Evolutionary conservation across 225 moss, liverwort and hornwort genomes (phyloP), one percentile per base, ranked within the genome.

Genomic region (Bryum argenteum): DNA sequence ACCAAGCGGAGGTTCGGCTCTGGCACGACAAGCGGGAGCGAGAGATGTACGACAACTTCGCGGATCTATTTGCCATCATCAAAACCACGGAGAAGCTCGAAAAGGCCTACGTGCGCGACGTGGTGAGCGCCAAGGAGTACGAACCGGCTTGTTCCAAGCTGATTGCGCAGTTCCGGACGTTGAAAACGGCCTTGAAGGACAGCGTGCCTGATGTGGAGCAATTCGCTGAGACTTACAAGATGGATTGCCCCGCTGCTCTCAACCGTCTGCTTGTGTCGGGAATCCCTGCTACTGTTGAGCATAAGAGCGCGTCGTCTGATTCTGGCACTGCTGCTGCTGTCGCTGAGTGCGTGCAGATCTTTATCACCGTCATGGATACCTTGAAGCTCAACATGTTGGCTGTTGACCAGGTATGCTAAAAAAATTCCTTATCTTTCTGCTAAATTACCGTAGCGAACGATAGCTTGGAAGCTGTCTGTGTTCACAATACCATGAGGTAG

Each of bases 11-110:
- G 81, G 94, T 98, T 86, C 91, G 88, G 68, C 82, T 98, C 44
- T 98, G 94, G 92, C 85, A 80, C 47, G 97, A 98, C 72, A 98
- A 98, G 70, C 79, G 85, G 58, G 85, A 85, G 76, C 61, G 85
- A 66, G 85, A 85, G 76, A 85, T 79, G 85, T 94, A 84, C 23
- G 97, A 98, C 71, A 98, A 98, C 69, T 98, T 87, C 23, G 94
- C 97, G 26, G 97, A 98, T 71, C 80, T 98, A 77, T 98, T 94
- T 19, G 97, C 97, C 37, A 98, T 97, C 54, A 91, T 94, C 22
- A 98, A 98, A 78, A 98, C 97, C 26, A 98, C 90, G 68, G 97
- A 94, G 85, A 98, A 98, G 78, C 79, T 98, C 66, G 97, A 98
- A 86, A 98, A 98, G 77, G 92, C 97, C 5, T 98, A 97, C 76